A percentile compares a stretch with the other conserved stretches of the same genome.
Evolutionary conservation across 257 asterid genomes (phyloP).

Genomic region (Cordia subcordata): DNA sequence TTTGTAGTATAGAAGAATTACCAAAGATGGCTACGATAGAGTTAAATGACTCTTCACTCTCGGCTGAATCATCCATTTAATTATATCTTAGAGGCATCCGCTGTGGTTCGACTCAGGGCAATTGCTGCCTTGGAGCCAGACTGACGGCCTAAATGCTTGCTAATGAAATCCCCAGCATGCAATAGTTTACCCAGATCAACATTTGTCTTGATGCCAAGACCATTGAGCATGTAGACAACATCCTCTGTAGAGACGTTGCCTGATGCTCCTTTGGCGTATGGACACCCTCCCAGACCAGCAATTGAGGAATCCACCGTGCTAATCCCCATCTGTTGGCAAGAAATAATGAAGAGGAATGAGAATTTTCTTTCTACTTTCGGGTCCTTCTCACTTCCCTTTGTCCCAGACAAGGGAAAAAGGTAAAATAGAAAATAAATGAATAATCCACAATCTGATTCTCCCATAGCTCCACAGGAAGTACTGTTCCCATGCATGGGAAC

Average conservation of each 20-base stretch:
- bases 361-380: background rate
- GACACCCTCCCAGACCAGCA: slow-evolving; percentile 89
- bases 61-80: background rate
- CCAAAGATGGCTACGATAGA: background rate
- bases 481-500: too few relatives aligned
- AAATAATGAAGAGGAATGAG: background rate
- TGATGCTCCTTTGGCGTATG: slow-evolving; percentile 89
- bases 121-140: slow-evolving; percentile 81
- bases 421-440: too few relatives aligned
- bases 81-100: slow-evolving; percentile 44
- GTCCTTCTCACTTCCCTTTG: background rate
- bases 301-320: slow-evolving; percentile 86
- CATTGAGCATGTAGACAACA: slow-evolving; percentile 83
- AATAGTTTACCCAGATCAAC: slow-evolving; percentile 65
- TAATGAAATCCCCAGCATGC: slow-evolving; percentile 71
- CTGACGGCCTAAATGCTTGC: slow-evolving; percentile 52
- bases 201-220: slow-evolving; percentile 64
- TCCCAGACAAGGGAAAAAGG: background rate
- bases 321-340: slow-evolving; percentile 74
- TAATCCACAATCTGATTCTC: too few relatives aligned
- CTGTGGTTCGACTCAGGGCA: slow-evolving; percentile 46
- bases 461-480: too few relatives aligned
- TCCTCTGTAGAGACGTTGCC: slow-evolving; percentile 96
- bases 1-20: background rate
- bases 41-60: background rate